A percentile compares a stretch with the other conserved stretches of the same genome.
These are phyloP conservation scores for Microglena sp. DNA, from an alignment of 139 green algal genomes.

Conservation along the genomic window DNA sequence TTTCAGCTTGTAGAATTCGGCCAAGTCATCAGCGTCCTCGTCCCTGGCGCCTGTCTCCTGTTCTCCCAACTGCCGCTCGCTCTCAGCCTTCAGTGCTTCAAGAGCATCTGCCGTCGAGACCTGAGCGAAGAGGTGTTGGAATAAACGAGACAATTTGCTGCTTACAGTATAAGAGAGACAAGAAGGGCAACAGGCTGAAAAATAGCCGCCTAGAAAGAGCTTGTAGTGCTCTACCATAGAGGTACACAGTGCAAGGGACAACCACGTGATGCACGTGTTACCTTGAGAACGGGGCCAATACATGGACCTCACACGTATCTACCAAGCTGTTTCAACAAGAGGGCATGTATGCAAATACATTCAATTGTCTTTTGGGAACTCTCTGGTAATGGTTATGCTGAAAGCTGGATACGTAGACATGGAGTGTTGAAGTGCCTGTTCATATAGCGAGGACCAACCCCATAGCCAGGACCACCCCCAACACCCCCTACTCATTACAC, in stretches of 20 bases:
- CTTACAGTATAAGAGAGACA: not conserved
- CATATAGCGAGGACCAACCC: no score
- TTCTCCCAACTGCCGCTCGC: conserved; percentile 21
- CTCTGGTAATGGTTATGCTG: no score
- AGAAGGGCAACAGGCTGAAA: not conserved
- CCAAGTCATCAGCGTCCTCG: conserved; percentile 57
- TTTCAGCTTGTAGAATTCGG: conserved; percentile 55
- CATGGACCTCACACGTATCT: no score
- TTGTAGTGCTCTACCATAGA: not conserved
- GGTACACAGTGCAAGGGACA: not conserved
- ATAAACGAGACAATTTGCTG: not conserved
- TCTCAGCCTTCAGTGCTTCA: conserved; percentile 41
- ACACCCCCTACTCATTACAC: no score
- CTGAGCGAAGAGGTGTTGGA: conserved; percentile 1
- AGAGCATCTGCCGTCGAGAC: conserved; percentile 52
- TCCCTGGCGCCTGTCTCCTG: conserved; percentile 22
- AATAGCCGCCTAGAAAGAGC: not conserved
- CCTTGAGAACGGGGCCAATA: no score
- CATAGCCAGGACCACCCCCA: no score
- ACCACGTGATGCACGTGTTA: not conserved
- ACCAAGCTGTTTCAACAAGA: no score
- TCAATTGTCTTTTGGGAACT: no score
- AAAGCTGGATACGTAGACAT: no score
- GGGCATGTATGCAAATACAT: no score
- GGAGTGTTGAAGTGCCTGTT: no score